Conservation (phyloP, 2,329 filamentous ascomycete genomes). For the Ophiocordyceps sinensis region DNA sequence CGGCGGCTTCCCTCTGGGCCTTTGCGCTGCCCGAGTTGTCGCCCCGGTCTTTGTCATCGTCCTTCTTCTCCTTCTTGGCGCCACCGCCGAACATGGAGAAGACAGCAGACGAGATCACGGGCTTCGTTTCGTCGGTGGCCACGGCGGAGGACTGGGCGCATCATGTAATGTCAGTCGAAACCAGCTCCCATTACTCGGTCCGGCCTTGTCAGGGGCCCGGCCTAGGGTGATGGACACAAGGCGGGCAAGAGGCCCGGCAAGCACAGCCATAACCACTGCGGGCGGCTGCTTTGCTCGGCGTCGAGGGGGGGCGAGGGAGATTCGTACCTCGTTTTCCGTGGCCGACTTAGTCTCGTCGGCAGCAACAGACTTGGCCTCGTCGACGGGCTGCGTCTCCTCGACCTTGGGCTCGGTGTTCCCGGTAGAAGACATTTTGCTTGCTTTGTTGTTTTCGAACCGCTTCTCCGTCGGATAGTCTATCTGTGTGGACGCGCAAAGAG, state of each 20-base stretch:
- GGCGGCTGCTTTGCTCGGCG: neutral
- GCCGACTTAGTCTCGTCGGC: constrained; percentile 3
- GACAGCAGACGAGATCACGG: constrained; percentile 49
- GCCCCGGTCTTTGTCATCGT: constrained; percentile 63
- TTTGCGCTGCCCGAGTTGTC: constrained; percentile 85
- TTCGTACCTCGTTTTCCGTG: constrained; percentile 14
- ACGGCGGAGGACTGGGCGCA: neutral
- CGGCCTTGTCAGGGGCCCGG: no score
- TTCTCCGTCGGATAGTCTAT: neutral
- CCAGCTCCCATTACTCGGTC: no score
- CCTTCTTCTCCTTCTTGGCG: constrained; percentile 93
- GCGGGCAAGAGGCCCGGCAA: no score
- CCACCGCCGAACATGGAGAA: constrained; percentile 99
- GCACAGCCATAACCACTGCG: no score
- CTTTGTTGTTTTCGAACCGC: neutral
- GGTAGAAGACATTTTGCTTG: constrained; percentile 30
- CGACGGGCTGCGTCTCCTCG: constrained; percentile 24
- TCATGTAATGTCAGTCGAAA: neutral
- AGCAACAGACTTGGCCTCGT: constrained; percentile 8
- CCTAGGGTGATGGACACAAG: no score
- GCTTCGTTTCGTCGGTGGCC: constrained; percentile 7
- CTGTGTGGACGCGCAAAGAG: neutral
- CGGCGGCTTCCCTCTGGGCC: constrained; percentile 53
- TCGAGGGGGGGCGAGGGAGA: neutral
- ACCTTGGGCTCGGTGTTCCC: constrained; percentile 41